phyloP scores from a whole-genome alignment of 2,329 filamentous ascomycete species.

The Clonostachys rhizophaga region DNA sequence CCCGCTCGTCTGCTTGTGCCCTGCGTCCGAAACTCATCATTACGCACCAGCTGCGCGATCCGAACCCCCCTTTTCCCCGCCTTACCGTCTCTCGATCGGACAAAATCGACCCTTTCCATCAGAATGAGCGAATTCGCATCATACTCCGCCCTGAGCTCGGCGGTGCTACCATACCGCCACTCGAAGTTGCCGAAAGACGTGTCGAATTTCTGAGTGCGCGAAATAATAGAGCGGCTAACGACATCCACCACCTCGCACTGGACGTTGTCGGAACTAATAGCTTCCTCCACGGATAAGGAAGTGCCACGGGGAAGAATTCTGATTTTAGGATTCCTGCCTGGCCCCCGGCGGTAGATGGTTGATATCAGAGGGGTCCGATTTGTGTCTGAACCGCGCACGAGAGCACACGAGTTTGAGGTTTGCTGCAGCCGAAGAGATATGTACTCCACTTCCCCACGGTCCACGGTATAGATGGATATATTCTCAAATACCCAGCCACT shows the following conservation, averaged over 20 bases:
- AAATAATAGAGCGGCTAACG: conserved; percentile 7
- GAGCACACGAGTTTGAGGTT: conserved; percentile 12
- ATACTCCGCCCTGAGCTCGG: conserved; percentile 4
- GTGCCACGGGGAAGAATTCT: conserved; percentile 4
- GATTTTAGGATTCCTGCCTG: conserved; percentile 9
- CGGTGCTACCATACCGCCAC: conserved; percentile 10
- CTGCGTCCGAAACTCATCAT: conserved; percentile 9
- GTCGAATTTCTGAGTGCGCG: conserved; percentile 10
- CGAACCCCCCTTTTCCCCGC: conserved; percentile 3
- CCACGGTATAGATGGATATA: conserved; percentile 11
- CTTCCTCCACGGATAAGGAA: conserved; percentile 8
- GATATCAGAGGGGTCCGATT: conserved; percentile 8
- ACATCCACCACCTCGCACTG: conserved; percentile 8
- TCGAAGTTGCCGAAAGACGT: conserved; percentile 10
- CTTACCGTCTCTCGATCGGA: not conserved
- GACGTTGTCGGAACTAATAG: conserved; percentile 6
- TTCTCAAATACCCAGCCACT: conserved; percentile 48
- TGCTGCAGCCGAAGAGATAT: conserved; percentile 10
- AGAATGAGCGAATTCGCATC: conserved; percentile 9
- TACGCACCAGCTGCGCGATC: conserved; percentile 11
- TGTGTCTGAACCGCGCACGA: conserved; percentile 7
- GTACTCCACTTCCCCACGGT: conserved; percentile 6
- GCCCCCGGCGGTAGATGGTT: conserved; percentile 13
- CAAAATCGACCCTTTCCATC: conserved; percentile 6
- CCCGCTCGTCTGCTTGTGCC: conserved; percentile 8